These are phyloP conservation scores for Polygonum maritimum DNA, from an alignment of 148 eudicot species.

Conservation along the genomic window DNA sequence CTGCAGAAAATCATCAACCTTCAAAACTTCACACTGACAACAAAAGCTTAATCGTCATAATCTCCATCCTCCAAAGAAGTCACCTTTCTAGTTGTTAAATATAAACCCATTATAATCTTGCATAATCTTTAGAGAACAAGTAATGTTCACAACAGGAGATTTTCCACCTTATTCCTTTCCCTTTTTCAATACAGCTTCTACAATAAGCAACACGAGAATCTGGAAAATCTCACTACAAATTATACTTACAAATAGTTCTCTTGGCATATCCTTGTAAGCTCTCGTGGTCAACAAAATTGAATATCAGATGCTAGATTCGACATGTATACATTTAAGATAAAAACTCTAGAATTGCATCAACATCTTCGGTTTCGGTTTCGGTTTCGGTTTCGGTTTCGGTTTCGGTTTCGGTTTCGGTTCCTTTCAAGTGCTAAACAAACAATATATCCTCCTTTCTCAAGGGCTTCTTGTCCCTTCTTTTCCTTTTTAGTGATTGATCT, in stretches of 20 bases:
- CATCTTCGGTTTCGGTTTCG: background rate
- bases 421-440: constrained; percentile 16
- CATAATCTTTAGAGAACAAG: no score
- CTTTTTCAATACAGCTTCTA: background rate
- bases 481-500: constrained; percentile 27
- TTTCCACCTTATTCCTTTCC: background rate
- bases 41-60: no score
- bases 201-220: background rate
- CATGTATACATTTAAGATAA: background rate
- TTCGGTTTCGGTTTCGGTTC: background rate
- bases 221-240: background rate
- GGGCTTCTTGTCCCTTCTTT: constrained; percentile 52
- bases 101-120: no score
- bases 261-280: background rate
- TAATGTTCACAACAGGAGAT: background rate
- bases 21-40: no score
- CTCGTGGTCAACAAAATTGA: background rate
- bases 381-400: background rate
- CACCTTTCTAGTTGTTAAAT: no score
- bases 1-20: no score
- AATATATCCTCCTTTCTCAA: constrained; percentile 52
- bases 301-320: background rate
- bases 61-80: no score
- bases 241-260: background rate
- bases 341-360: background rate